Base-by-base conservation (phyloP, 345 rosid species). In the Hibiscus tridactylites region DNA sequence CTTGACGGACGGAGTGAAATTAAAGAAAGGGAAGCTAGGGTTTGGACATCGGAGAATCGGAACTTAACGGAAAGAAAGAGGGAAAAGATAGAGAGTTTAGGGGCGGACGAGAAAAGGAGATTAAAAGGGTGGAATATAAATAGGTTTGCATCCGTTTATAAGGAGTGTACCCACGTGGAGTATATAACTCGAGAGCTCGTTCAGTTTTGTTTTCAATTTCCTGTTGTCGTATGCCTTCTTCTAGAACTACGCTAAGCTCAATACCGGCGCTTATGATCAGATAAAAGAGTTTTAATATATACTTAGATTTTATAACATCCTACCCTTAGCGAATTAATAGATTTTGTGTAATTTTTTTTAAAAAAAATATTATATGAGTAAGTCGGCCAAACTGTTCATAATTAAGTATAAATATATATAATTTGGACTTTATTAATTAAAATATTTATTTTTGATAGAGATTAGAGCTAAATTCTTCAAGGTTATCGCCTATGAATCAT, bases 81-180 rank as follows among this genome's bases (percentile, higher is more conserved):
- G 47, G 9, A 21, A 21, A 1, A 58, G 29, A 56, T 56, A 65
- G 74, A 84, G 70, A 74, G 76, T 72, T 58, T 7, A 17, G 50
- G 76, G 71, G 82, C 88, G 90, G 87, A 82, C 86, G 70, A 85
- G 83, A 89, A 73, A 82, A 70, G 70, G 15, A 64, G 86, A 83
- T 79, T 86, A 57, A 83, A 83, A 85, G 88, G 73, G 82, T 68
- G 91, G 87, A 85, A 89, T 91, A 91, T 93, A 93, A 93, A 93
- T 93, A 93, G 96, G 96, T 93, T 91, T 91, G 93, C 93, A 91
- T 93, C 97, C 93, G 97, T 86, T 86, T 79, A 62, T 74, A 78
- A 71, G 65, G 70, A 58, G 53, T 71, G 60, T 19, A 64, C 76
- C 83, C 90, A 91, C 93, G 98, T 91, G 96, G 83, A 33, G 37